phyloP scores from a whole-genome alignment of 2,329 filamentous ascomycete species.

The Neofusicoccum sp. region DNA sequence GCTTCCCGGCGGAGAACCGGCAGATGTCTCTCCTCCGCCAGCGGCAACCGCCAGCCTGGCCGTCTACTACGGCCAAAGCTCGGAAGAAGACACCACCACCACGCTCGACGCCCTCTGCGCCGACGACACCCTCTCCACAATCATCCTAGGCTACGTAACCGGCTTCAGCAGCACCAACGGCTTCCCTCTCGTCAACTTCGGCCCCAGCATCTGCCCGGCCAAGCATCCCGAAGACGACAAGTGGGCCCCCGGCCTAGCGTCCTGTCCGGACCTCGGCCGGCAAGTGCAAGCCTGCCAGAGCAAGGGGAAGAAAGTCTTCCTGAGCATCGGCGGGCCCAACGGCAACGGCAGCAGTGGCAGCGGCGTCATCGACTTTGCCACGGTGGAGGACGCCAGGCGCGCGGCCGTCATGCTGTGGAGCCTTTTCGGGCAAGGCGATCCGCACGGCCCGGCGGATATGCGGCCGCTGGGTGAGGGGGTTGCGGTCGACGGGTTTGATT shows the following conservation, averaged over 20 bases:
- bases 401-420: conserved; percentile 20
- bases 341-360: background rate
- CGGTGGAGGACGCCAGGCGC: conserved; percentile 10
- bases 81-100: background rate
- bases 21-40: background rate
- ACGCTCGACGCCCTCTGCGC: conserved; percentile 6
- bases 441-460: conserved; percentile 10
- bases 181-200: conserved; percentile 19
- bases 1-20: background rate
- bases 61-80: background rate
- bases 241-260: conserved; percentile 10
- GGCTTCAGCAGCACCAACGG: conserved; percentile 13
- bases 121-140: background rate
- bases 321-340: conserved; percentile 12
- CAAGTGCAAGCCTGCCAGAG: conserved; percentile 13
- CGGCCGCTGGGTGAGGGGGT: conserved; percentile 14
- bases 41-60: background rate
- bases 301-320: conserved; percentile 16
- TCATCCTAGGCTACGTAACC: conserved; percentile 15
- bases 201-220: background rate
- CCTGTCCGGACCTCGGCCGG: conserved; percentile 8
- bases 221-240: background rate
- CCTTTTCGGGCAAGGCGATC: conserved; percentile 17
- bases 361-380: conserved; percentile 1
- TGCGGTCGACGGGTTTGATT: conserved; percentile 18